These are phyloP conservation scores for Cucurbita pepo DNA, from an alignment of 306 rosid genomes.

Conservation along the genomic window DNA sequence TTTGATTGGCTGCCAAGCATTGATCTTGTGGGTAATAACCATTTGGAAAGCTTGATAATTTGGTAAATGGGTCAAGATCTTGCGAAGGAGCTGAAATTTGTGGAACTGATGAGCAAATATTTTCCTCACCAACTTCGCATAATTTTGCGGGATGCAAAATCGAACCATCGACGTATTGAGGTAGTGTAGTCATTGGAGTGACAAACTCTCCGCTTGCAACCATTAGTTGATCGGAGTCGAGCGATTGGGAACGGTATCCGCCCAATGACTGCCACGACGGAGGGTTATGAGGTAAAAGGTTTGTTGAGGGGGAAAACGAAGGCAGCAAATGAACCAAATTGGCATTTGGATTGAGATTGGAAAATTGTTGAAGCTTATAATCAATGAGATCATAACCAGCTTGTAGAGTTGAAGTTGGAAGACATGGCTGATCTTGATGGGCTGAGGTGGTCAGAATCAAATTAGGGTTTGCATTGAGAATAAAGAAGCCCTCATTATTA, in stretches of 20 bases:
- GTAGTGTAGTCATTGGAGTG: conserved; percentile 6
- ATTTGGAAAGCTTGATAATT: conserved; percentile 10
- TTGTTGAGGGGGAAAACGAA: conserved; percentile 21
- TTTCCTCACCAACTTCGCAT: conserved; percentile 25
- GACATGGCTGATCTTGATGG: neutral
- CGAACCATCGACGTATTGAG: neutral
- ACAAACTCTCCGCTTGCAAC: neutral
- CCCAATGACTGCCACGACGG: neutral
- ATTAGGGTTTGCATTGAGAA: conserved; percentile 44
- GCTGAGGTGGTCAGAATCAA: conserved; percentile 4
- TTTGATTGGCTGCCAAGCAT: conserved; percentile 18
- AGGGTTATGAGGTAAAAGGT: conserved; percentile 2
- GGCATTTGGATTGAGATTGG: conserved; percentile 3
- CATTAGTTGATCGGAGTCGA: neutral
- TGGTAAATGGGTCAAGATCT: conserved; percentile 24
- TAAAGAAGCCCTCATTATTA: conserved; percentile 31
- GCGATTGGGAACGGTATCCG: neutral
- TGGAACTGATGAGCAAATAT: conserved; percentile 15
- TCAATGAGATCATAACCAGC: conserved; percentile 20
- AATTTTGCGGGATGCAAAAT: conserved; percentile 14
- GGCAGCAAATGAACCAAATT: conserved; percentile 22
- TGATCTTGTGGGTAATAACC: conserved; percentile 18
- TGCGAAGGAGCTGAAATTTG: conserved; percentile 22
- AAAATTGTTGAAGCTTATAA: conserved; percentile 22
- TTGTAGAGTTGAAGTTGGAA: conserved; percentile 36